Evolutionary conservation across 2,329 filamentous ascomycete species (phyloP), one percentile per base, ranked within the genome.

Genomic region (Stagonosporopsis vannaccii): DNA sequence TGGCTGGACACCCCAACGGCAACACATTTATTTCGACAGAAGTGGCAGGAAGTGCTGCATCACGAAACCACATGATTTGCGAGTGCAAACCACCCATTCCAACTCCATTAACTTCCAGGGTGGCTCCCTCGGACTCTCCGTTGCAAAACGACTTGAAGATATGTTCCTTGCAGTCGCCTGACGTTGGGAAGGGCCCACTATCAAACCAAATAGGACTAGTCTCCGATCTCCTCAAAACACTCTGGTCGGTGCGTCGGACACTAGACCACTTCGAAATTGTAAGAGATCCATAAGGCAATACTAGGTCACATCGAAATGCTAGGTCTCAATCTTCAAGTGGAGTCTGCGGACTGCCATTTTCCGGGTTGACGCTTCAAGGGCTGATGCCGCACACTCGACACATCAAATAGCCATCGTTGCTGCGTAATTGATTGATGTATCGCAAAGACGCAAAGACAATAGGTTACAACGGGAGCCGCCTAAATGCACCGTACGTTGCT

Each of bases 1-100:
- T 67, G 64, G 64, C 39, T 60, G 30, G 26, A 56, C 11, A 50
- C 42, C 3, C 48, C 23, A n/a, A 36, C 50, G 20, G 43, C 44
- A 13, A 51, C 57, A 12, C 8, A 37, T 11, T 1, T 51, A 2
- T 59, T 63, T 17, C 46, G 40, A 30, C 41, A 44, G 28, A 46
- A 56, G 5, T 67, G 64, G 64, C 51, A 57, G 4, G 51, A 49
- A 12, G 17, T 58, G 4, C 56, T 37, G 36, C 15, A 2, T 7
- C n/a, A 19, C 12, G 36, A 30, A 5, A 17, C 49, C 20, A 42
- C 36, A 33, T 57, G 30, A 57, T 17, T 23, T 19, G 36, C 22
- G 19, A 9, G 12, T 9, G 20, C 15, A 23, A 32, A 15, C 4
- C 35, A 4, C 23, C 13, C n/a, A 8, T 17, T 19, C 4, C 25